Evolutionary conservation across 805 yeast species (phyloP).

Genomic region (Limtongia smithiae): DNA sequence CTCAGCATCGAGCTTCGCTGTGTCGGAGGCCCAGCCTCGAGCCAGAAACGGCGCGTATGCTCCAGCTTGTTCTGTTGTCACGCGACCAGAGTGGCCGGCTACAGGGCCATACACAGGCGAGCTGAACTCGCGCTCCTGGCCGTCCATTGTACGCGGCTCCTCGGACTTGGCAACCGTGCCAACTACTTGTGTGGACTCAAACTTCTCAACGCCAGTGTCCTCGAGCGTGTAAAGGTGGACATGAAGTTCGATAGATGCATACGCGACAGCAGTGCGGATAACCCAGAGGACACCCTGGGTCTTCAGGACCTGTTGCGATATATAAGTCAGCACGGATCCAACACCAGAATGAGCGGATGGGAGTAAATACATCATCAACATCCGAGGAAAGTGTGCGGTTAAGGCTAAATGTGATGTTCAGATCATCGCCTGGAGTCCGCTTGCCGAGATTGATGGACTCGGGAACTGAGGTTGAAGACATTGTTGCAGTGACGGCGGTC

Average conservation of each 20-base stretch:
- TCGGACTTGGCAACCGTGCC: constrained; percentile 23
- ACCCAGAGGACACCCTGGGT: constrained; percentile 25
- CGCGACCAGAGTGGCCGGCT: constrained; percentile 2
- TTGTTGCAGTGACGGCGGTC: too few species aligned
- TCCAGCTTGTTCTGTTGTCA: constrained; percentile 15
- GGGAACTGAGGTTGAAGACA: too few species aligned
- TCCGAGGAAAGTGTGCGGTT: constrained; percentile 3
- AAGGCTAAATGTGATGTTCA: background rate
- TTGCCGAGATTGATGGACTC: too few species aligned
- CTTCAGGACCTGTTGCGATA: constrained; percentile 14
- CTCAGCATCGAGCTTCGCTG: background rate
- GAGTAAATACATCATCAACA: constrained; percentile 4
- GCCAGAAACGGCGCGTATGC: constrained; percentile 13
- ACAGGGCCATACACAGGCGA: constrained; percentile 27
- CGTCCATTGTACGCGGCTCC: constrained; percentile 21
- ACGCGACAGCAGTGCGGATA: constrained; percentile 19
- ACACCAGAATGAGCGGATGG: too few species aligned
- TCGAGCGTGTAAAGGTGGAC: constrained; percentile 4
- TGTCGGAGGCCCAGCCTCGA: constrained; percentile 21
- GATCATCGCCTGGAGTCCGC: background rate
- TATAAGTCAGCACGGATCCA: background rate
- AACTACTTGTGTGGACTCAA: constrained; percentile 19
- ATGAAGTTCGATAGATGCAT: constrained; percentile 12
- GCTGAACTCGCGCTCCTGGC: constrained; percentile 9
- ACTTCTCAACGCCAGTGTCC: constrained; percentile 12